Evolutionary conservation across 78 protist genomes (phyloP).

Genomic region (Guillardia theta): DNA sequence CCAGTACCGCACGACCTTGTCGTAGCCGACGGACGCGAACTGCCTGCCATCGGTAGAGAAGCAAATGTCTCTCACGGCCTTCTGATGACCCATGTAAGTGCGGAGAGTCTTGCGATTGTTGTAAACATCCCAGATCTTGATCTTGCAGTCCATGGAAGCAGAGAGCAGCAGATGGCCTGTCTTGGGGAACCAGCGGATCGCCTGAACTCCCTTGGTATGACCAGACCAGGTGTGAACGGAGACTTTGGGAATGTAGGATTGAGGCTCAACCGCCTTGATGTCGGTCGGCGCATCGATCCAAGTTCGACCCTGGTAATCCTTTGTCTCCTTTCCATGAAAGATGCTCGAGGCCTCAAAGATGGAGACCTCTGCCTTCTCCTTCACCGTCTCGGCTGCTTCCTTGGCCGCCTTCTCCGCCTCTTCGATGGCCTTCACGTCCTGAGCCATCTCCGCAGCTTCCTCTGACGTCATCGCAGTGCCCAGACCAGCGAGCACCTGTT

Average conservation of each 20-base stretch:
- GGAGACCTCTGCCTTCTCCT: neutral
- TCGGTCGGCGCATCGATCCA: neutral
- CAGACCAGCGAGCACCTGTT: neutral
- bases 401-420: neutral
- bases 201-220: constrained; percentile 17
- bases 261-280: neutral
- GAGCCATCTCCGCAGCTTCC: neutral
- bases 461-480: neutral
- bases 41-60: neutral
- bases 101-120: constrained; percentile 16
- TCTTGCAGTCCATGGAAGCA: neutral
- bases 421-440: neutral
- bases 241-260: neutral
- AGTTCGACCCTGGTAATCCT: neutral
- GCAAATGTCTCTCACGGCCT: neutral
- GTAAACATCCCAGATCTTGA: constrained; percentile 38
- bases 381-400: neutral
- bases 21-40: neutral
- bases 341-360: neutral
- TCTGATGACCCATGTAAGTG: constrained; percentile 16
- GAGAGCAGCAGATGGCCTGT: constrained; percentile 23
- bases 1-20: constrained; percentile 20
- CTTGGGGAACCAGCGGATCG: constrained; percentile 10
- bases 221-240: constrained; percentile 33
- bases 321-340: neutral